Conservation (phyloP, 148 eudicot genomes). For the Vaccinium myrtillus region DNA sequence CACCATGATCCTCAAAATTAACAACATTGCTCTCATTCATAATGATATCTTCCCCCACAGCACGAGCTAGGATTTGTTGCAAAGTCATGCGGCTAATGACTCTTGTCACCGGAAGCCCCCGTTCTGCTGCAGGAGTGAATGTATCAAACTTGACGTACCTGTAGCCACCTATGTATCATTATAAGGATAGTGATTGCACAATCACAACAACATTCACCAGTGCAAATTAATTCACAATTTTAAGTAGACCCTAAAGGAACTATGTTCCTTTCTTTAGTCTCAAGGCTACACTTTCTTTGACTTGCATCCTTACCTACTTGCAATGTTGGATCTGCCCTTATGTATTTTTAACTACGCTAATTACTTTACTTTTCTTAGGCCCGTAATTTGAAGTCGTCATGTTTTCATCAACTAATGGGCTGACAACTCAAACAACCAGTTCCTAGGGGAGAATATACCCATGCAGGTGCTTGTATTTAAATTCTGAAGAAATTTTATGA, state of each 20-base stretch:
- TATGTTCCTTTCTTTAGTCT: background rate
- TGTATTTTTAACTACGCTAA: background rate
- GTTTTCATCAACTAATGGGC: background rate
- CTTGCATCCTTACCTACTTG: background rate
- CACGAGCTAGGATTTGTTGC: conserved; percentile 79
- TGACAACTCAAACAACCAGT: background rate
- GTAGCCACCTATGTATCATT: conserved; percentile 27
- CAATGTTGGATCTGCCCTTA: background rate
- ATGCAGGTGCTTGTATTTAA: background rate
- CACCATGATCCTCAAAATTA: conserved; percentile 72
- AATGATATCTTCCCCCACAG: conserved; percentile 73
- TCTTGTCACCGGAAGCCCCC: conserved; percentile 93
- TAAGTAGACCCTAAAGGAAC: background rate
- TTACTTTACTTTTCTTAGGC: background rate
- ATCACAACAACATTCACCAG: background rate
- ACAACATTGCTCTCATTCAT: conserved; percentile 87
- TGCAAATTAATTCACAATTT: background rate
- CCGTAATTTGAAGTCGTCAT: background rate
- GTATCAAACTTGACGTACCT: conserved; percentile 99
- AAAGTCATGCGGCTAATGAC: conserved; percentile 92
- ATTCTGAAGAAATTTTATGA: background rate
- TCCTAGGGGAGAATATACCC: background rate
- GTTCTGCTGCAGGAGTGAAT: conserved; percentile 94
- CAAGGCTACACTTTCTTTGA: background rate
- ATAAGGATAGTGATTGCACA: background rate